Evolutionary conservation across 2,329 filamentous ascomycete species (phyloP).

Genomic region (Arthrobotrys sphaeroides): DNA sequence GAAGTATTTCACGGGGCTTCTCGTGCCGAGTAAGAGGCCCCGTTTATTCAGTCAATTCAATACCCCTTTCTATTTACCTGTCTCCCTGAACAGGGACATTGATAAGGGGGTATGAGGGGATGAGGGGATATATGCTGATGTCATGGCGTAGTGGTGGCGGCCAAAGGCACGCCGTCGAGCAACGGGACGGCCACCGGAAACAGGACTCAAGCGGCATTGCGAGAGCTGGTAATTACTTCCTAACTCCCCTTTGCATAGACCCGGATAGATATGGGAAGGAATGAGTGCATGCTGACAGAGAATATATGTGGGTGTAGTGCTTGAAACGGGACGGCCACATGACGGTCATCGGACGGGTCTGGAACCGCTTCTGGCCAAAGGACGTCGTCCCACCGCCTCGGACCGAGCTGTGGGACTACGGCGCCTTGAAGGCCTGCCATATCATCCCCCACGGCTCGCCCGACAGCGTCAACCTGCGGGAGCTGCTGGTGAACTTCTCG

Average conservation of each 20-base stretch:
- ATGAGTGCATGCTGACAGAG: neutral
- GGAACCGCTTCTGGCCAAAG: constrained; percentile 48
- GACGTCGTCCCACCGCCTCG: constrained; percentile 36
- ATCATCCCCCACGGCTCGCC: constrained; percentile 36
- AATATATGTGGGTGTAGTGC: constrained; percentile 18
- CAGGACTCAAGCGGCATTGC: constrained; percentile 26
- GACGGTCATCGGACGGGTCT: constrained; percentile 43
- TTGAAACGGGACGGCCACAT: constrained; percentile 47
- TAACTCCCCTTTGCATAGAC: neutral
- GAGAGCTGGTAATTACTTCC: constrained; percentile 19
- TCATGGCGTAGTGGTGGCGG: constrained; percentile 32
- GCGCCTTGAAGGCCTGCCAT: constrained; percentile 35
- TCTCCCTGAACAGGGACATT: too few relatives aligned
- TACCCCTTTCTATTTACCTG: neutral
- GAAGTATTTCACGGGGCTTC: constrained; percentile 27
- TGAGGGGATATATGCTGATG: neutral
- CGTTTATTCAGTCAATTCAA: too few relatives aligned
- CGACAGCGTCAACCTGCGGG: constrained; percentile 16
- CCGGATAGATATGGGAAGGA: neutral
- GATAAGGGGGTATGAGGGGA: too few relatives aligned
- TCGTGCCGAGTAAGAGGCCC: constrained; percentile 31
- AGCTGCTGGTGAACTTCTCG: constrained; percentile 30
- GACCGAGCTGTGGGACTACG: constrained; percentile 48
- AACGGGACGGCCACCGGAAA: constrained; percentile 33
- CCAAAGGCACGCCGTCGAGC: constrained; percentile 38